Evolutionary conservation across 2,329 filamentous ascomycete genomes (phyloP), one percentile per base, ranked within the genome.

Genomic region (Trichoderma sp.): DNA sequence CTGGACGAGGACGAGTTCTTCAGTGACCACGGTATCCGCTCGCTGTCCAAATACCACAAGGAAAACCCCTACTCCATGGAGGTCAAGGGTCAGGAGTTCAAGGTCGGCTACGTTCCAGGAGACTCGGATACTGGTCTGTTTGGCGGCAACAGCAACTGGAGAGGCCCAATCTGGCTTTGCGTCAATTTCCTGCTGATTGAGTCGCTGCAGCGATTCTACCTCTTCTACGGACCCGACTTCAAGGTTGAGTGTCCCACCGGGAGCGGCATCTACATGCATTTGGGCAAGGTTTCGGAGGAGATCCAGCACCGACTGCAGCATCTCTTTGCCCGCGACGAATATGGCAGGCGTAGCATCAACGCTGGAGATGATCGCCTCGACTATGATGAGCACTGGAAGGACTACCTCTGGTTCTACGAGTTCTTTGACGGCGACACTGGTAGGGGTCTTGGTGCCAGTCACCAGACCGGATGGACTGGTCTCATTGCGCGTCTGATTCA

Each of bases 141-240:
- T 73, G 94, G 94, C 61, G 94, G 94, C 70, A 98, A 98, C 84
- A 97, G 93, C 77, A 98, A 98, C 78, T 98, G 94, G 94, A 88
- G 94, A 79, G 94, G 90, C 0, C 94, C 95, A 0, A 94, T 97
- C 71, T 98, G 94, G 94, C 84, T 97, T 56, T 95, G 92, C 68
- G 93, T 97, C 79, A 98, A 98, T 78, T 97, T 97, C 79, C 80
- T 98, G 61, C 85, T 98, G 15, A 90, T 98, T 47, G 94, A 98
- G 77, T 94, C 93, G 7, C 85, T 97, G n/a, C 91, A 97, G 72
- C 86, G 94, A 39, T 98, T 96, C 82, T 96, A 92, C 80, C 90
- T 98, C 79, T 98, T 97, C 82, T 97, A 98, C 74, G 94, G 94
- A 67, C 90, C 91, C 66, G 85, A 88, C 17, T 87, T 97, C 73